phyloP scores from a whole-genome alignment of 2,329 filamentous ascomycete species.

The Grosmannia huntii region DNA sequence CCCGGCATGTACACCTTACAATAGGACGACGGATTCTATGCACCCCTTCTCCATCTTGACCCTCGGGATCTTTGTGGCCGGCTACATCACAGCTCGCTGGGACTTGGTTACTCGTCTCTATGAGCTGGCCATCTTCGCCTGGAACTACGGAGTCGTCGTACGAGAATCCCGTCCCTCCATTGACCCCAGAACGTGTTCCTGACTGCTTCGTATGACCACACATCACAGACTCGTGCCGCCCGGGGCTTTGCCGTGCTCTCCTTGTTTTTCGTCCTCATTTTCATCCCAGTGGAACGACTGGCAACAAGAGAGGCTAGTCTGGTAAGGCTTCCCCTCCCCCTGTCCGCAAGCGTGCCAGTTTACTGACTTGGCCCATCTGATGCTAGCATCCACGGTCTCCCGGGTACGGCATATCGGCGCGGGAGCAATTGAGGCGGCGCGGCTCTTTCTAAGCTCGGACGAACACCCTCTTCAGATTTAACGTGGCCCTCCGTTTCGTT shows the following conservation, averaged over 20 bases:
- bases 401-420: conserved; percentile 74
- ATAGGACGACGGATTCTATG: conserved; percentile 50
- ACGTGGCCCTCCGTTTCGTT: not conserved
- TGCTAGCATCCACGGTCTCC: conserved; percentile 67
- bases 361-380: not conserved
- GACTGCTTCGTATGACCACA: not conserved
- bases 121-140: conserved; percentile 93
- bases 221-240: conserved; percentile 60
- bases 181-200: not conserved
- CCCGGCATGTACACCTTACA: conserved; percentile 30
- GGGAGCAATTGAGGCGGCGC: conserved; percentile 85
- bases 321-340: conserved; percentile 44
- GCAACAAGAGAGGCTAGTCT: conserved; percentile 67
- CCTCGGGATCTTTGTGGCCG: conserved; percentile 96
- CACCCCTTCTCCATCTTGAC: conserved; percentile 96
- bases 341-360: not conserved
- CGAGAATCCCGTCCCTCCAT: not conserved
- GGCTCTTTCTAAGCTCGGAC: conserved; percentile 65
- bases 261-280: conserved; percentile 69
- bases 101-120: conserved; percentile 93
- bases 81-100: conserved; percentile 98
- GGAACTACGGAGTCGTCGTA: conserved; percentile 96
- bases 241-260: conserved; percentile 78
- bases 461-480: conserved; percentile 14
- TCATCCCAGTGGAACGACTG: conserved; percentile 73